These are phyloP conservation scores for Heracleum sosnowskyi DNA, from an alignment of 129 eudicot genomes.

Conservation along the genomic window DNA sequence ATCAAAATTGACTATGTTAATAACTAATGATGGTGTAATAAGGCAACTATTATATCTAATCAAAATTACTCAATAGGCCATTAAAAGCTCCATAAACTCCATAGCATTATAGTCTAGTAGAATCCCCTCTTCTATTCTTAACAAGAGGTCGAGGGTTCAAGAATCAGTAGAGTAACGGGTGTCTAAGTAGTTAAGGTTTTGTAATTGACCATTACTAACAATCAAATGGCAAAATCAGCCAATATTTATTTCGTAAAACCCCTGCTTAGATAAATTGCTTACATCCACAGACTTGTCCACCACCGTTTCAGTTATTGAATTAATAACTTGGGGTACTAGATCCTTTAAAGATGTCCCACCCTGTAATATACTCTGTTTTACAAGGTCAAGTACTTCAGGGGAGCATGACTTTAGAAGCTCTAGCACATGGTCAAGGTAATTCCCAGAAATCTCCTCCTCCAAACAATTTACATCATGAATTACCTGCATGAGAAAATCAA, in stretches of 20 bases:
- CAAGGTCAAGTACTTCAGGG: conserved; percentile 68
- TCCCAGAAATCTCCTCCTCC: conserved; percentile 56
- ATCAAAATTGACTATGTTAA: not conserved
- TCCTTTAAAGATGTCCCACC: conserved; percentile 65
- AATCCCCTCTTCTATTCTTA: not conserved
- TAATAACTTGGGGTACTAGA: conserved; percentile 50
- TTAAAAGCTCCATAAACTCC: not conserved
- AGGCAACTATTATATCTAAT: not conserved
- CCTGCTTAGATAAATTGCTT: not conserved
- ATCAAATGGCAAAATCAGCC: not conserved
- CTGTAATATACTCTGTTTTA: conserved; percentile 66
- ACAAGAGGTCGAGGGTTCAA: not conserved
- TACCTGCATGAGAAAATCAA: conserved; percentile 37
- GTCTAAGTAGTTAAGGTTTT: not conserved
- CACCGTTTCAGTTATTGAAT: conserved; percentile 52
- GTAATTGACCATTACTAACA: not conserved
- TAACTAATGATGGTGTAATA: not conserved
- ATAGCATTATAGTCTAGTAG: not conserved
- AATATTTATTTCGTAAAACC: not conserved
- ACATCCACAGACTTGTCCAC: conserved; percentile 85
- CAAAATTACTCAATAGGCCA: not conserved
- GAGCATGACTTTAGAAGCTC: conserved; percentile 56
- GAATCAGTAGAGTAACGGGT: not conserved
- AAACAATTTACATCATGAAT: conserved; percentile 67
- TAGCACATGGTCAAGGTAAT: conserved; percentile 50